These are phyloP conservation scores for Carex pumila DNA, from an alignment of 176 grass and related monocot genomes.

Conservation along the genomic window DNA sequence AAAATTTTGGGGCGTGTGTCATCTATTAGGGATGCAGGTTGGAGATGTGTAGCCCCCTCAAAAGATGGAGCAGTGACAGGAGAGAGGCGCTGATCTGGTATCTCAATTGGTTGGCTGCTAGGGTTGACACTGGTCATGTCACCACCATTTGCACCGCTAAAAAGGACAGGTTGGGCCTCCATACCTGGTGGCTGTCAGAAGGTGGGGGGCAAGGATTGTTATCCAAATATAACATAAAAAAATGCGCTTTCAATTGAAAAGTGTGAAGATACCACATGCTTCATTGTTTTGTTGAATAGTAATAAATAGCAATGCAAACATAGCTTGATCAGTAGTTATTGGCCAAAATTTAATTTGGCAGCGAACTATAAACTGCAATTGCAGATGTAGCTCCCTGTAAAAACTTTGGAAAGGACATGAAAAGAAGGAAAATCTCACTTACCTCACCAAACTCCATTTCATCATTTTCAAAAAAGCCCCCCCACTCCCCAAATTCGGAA, in stretches of 20 bases:
- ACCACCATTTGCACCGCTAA: constrained; percentile 45
- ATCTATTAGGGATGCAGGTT: constrained; percentile 40
- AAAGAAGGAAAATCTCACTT: constrained; percentile 26
- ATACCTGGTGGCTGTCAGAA: constrained; percentile 86
- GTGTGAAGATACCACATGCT: not conserved
- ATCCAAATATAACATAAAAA: constrained; percentile 15
- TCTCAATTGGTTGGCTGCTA: constrained; percentile 53
- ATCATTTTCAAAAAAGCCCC: constrained; percentile 80
- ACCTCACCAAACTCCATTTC: constrained; percentile 84
- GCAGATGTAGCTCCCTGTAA: not conserved
- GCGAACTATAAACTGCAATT: not conserved
- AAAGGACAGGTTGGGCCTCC: constrained; percentile 58
- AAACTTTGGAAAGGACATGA: not conserved
- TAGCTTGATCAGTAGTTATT: not conserved
- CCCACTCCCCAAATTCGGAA: constrained; percentile 92
- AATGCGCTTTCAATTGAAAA: not conserved
- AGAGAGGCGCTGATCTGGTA: constrained; percentile 64
- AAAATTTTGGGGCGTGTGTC: constrained; percentile 45
- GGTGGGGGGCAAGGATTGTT: constrained; percentile 8
- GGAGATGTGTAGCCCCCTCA: constrained; percentile 58
- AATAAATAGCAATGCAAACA: not conserved
- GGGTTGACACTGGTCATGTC: constrained; percentile 60
- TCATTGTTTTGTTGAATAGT: not conserved
- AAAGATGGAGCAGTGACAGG: constrained; percentile 62
- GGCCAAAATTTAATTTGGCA: not conserved